These are phyloP conservation scores for Cyclostephanos invisitatus DNA, from an alignment of 108 stramenopile genomes.

Conservation along the genomic window DNA sequence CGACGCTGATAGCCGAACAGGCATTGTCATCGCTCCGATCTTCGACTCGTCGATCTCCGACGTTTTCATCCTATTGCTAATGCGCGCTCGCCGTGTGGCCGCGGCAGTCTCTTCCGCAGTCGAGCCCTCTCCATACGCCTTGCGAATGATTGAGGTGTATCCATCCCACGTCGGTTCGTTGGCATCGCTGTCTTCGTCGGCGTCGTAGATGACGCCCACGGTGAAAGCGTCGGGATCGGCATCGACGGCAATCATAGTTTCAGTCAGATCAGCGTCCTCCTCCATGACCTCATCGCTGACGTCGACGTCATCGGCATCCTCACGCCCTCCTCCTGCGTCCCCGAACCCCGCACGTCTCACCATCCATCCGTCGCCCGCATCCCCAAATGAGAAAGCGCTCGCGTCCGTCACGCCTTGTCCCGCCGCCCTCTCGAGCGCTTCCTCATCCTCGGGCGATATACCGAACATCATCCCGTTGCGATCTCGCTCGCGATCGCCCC, in stretches of 20 bases:
- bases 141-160: slow-evolving; percentile 59
- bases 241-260: slow-evolving; percentile 15
- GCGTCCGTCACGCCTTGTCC: slow-evolving; percentile 64
- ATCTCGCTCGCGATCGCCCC: slow-evolving; percentile 67
- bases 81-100: slow-evolving; percentile 64
- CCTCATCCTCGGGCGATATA: slow-evolving; percentile 31
- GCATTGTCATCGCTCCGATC: slow-evolving; percentile 35
- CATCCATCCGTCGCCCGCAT: slow-evolving; percentile 29
- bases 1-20: neutral
- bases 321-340: neutral
- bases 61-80: slow-evolving; percentile 59
- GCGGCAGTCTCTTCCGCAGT: slow-evolving; percentile 62
- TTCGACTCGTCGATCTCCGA: slow-evolving; percentile 50
- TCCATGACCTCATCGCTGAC: slow-evolving; percentile 9
- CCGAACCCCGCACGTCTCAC: neutral
- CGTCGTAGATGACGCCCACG: slow-evolving; percentile 31
- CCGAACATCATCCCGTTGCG: slow-evolving; percentile 56
- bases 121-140: slow-evolving; percentile 53
- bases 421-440: slow-evolving; percentile 72
- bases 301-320: neutral
- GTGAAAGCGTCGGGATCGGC: slow-evolving; percentile 46
- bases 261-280: slow-evolving; percentile 16
- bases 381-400: slow-evolving; percentile 48
- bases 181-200: slow-evolving; percentile 1
- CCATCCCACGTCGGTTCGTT: slow-evolving; percentile 71